Evolutionary conservation across 2,329 filamentous ascomycete species (phyloP).

Genomic region (Drechslerella coelobrocha): DNA sequence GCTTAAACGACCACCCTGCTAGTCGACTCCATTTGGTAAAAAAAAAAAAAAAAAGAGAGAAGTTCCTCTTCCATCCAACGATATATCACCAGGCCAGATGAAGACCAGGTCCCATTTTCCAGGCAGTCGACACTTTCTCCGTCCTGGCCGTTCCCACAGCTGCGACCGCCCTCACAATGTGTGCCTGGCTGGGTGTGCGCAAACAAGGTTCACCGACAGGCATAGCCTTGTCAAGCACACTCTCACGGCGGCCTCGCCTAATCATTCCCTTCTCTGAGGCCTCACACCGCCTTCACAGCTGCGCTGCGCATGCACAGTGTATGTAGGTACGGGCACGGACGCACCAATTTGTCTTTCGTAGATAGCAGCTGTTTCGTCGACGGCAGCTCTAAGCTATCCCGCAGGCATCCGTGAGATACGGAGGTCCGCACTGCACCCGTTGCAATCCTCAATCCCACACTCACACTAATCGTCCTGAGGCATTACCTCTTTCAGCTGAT

Average conservation of each 20-base stretch:
- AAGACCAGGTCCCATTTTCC: no score
- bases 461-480: constrained; percentile 41
- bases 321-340: constrained; percentile 11
- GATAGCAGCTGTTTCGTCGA: neutral
- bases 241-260: constrained; percentile 31
- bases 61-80: no score
- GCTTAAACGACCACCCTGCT: no score
- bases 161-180: no score
- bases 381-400: constrained; percentile 12
- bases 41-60: no score
- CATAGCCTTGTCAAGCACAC: constrained; percentile 26
- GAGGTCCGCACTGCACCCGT: constrained; percentile 4
- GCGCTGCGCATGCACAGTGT: neutral
- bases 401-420: constrained; percentile 24
- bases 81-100: no score
- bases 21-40: no score
- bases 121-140: no score
- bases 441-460: constrained; percentile 8
- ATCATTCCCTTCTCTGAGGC: constrained; percentile 23
- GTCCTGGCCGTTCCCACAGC: no score
- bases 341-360: no score
- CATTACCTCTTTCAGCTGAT: constrained; percentile 45
- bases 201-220: constrained; percentile 25
- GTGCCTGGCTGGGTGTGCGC: constrained; percentile 4
- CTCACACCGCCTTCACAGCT: constrained; percentile 9